Conservation (phyloP, 345 rosid species). For the Linum lewisii region DNA sequence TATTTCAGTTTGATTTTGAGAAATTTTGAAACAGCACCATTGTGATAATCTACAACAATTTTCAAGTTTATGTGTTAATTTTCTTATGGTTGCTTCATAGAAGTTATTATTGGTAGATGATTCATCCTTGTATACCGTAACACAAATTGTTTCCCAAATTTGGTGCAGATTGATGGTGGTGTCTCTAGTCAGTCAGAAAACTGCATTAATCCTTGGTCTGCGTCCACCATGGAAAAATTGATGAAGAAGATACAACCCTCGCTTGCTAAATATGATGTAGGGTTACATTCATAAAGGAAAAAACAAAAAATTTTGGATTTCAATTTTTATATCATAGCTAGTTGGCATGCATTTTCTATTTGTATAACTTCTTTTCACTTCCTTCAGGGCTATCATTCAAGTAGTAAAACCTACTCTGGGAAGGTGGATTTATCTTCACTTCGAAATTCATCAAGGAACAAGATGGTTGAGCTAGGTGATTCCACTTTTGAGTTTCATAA, state of each 20-base stretch:
- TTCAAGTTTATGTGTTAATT: too few species aligned
- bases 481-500: background rate
- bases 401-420: constrained; percentile 56
- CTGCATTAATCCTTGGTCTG: constrained; percentile 61
- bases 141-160: background rate
- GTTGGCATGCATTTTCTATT: background rate
- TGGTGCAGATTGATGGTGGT: constrained; percentile 35
- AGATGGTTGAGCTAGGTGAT: constrained; percentile 70
- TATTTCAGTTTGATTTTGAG: too few species aligned
- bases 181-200: constrained; percentile 13
- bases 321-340: background rate
- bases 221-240: constrained; percentile 37
- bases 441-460: constrained; percentile 60
- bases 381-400: constrained; percentile 63
- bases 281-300: constrained; percentile 9
- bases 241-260: constrained; percentile 41
- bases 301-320: background rate
- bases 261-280: constrained; percentile 52
- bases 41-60: background rate
- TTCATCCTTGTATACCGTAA: background rate
- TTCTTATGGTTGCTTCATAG: background rate
- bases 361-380: constrained; percentile 15
- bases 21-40: too few species aligned
- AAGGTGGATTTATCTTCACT: constrained; percentile 50
- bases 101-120: too few species aligned